phyloP scores from a whole-genome alignment of 2,329 filamentous ascomycete species.

The Beauveria caledonica region DNA sequence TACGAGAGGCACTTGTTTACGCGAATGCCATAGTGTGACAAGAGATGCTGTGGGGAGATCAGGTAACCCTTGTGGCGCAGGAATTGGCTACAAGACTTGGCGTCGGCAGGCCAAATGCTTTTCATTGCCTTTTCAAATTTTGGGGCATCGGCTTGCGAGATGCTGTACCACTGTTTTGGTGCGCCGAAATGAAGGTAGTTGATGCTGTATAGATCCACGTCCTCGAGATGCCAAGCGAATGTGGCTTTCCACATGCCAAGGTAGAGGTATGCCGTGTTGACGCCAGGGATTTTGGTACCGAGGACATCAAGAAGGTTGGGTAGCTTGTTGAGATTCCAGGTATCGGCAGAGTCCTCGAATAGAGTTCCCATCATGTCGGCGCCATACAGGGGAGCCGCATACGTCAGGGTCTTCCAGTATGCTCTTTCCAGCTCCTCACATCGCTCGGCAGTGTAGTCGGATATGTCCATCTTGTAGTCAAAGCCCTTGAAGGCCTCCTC shows the following conservation, averaged over 20 bases:
- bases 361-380: slow-evolving; percentile 94
- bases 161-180: slow-evolving; percentile 99
- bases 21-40: slow-evolving; percentile 84
- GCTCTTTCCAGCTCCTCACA: slow-evolving; percentile 90
- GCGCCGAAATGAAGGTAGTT: slow-evolving; percentile 99
- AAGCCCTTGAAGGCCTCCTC: slow-evolving; percentile 87
- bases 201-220: slow-evolving; percentile 98
- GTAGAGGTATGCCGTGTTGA: slow-evolving; percentile 97
- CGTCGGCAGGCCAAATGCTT: slow-evolving; percentile 87
- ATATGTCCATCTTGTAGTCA: slow-evolving; percentile 79
- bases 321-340: slow-evolving; percentile 92
- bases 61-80: slow-evolving; percentile 95
- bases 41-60: slow-evolving; percentile 82
- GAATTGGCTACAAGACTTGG: slow-evolving; percentile 93
- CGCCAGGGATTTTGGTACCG: slow-evolving; percentile 90
- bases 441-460: slow-evolving; percentile 82
- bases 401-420: slow-evolving; percentile 97
- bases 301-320: slow-evolving; percentile 90
- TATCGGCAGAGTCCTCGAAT: slow-evolving; percentile 75
- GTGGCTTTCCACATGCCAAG: slow-evolving; percentile 99
- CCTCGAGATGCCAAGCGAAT: slow-evolving; percentile 97
- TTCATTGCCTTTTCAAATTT: slow-evolving; percentile 94
- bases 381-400: slow-evolving; percentile 88
- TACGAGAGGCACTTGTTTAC: slow-evolving; percentile 95
- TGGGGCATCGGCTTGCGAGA: slow-evolving; percentile 88